Evolutionary conservation across 2,329 filamentous ascomycete species (phyloP), one percentile per base, ranked within the genome.

Genomic region (Juglanconis juglandina): DNA sequence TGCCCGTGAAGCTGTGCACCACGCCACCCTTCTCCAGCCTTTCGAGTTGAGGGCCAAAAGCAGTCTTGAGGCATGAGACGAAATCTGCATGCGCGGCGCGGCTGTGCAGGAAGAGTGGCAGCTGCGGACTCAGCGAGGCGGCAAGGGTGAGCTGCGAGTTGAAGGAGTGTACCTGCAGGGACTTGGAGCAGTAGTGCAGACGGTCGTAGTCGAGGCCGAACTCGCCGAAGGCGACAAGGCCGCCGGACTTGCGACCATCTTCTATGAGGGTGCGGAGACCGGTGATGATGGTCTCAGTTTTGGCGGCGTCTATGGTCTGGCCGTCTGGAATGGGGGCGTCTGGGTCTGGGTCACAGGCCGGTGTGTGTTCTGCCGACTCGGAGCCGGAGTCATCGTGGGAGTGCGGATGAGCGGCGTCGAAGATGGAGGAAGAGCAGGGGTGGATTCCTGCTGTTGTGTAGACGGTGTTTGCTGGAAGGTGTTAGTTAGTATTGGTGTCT

Each of bases 151-250:
- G 83, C 73, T 99, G 95, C 6, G 84, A 83, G 47, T 87, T 86
- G 72, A 99, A 99, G 62, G 91, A 92, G 70, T 92, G 88, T 35
- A 93, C 79, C 74, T 99, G 95, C 14, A 88, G 84, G 32, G 88
- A 87, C 69, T 88, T 90, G 44, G 88, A 85, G 69, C 90, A 92
- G 68, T 93, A 88, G 68, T 91, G 90, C 41, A 99, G 78, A 2
- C 95, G 87, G 76, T 99, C 95, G 71, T 98, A 99, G 76, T 99
- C 95, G 4, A 99, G 87, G 2, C 95, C 95, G 64, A 99, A 92
- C 75, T 99, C 95, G 53, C 95, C 95, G 72, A 97, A 92, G 6
- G 95, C 94, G 1, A 91, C 87, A 46, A 90, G 81, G 0, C 84
- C 72, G 74, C 72, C 66, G 5, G 74, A 72, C 3, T 74, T 64